Evolutionary conservation across 2,329 filamentous ascomycete genomes (phyloP), one percentile per base, ranked within the genome.

Genomic region (Gliomastix tumulicola): DNA sequence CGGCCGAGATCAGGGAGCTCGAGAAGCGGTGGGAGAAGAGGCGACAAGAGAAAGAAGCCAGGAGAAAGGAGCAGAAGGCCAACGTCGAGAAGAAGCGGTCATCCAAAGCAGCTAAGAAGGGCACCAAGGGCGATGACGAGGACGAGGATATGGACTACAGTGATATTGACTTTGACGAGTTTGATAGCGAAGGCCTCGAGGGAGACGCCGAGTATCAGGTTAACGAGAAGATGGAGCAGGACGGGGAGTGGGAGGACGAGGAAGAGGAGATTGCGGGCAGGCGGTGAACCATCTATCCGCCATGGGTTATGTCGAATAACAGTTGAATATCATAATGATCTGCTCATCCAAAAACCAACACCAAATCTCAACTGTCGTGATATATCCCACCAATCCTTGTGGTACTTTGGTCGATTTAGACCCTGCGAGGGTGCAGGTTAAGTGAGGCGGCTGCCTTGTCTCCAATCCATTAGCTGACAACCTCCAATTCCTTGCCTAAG

Each of bases 11-110:
- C 39, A 76, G 81, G 54, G 77, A 84, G 44, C 63, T 96, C 49
- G 89, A 97, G 48, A 77, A 82, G 65, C 75, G 78, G 47, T 97
- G 92, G 86, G 82, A 88, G 47, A 66, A 83, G 62, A 75, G 78
- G 51, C 74, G 76, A 39, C 77, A 80, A 50, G 85, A 92, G 57
- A 96, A 94, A 67, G 89, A 89, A 39, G 77, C 77, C 38, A 72
- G 92, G 45, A 83, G 79, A 63, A 82, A 82, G 55, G 74, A 87
- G 49, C 92, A 98, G 56, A 88, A 77, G 58, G 88, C 85, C 46
- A 97, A 97, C 49, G 77, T 98, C 3, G 88, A 94, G 62, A 82
- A 74, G 63, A 97, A 96, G 68, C 78, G 82, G 53, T 59, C 56
- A 21, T 59, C 54, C 34, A 68, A 65, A 40, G 63, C 54, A 18